Evolutionary conservation across 257 asterid species (phyloP), one percentile per base, ranked within the genome.

Genomic region (Coffea eugenioides): DNA sequence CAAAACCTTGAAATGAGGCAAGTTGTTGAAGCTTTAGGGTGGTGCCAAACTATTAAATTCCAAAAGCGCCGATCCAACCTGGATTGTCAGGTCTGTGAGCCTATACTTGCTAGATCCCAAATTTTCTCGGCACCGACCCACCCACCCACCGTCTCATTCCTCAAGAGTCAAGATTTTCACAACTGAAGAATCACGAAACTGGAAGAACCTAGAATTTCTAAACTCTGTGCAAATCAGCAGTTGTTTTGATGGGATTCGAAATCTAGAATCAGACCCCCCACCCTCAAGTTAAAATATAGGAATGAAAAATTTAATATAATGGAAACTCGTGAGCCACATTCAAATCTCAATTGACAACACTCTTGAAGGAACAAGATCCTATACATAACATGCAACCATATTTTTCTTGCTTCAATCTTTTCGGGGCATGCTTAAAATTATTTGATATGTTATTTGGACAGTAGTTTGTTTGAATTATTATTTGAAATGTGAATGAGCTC

Each of bases 11-110:
- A 66, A 66, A 1, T 12, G 9, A 65, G 3, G 45, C 71, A 66
- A 66, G 71, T 66, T 66, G 71, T 66, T 66, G 46, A 15, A 31
- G 71, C 31, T 66, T 27, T 66, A 12, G 20, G 45, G 8, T 16
- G 66, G 15, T 6, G 14, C 21, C 71, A 76, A 76, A 62, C 64
- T 62, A 62, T 62, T 43, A 62, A 76, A 64, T 76, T 64, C 73
- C 64, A 45, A 64, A 76, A 76, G 80, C 20, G 73, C 73, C 73
- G 15, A 65, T 31, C 46, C 59, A 43, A 68, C 20, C 10, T 75
- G n/a, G 10, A 18, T 15, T 74, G 69, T 74, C 69, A 8, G 48
- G 3, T 62, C 31, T 34, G 57, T 51, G 11, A 52, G 48, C 20
- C 67, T 7, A n/a, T n/a, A 64, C 56, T 39, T 34, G 23, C 21